Percentiles rank a stretch among this genome's conserved stretches.
Evolutionary conservation across 2,329 filamentous ascomycete species (phyloP).

Genomic region (Fonsecaea nubica): DNA sequence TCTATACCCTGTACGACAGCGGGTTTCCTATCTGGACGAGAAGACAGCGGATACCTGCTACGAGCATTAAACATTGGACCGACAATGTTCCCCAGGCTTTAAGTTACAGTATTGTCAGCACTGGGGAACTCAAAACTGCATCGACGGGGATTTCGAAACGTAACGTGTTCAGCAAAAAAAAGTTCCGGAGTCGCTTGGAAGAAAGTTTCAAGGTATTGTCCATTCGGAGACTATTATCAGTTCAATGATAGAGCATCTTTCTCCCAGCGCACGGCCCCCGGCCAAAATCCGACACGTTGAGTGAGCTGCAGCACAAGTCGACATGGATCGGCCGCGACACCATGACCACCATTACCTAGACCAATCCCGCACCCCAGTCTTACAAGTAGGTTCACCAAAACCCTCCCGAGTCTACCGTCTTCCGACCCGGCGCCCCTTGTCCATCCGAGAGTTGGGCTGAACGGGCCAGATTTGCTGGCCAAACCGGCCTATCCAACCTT

Average conservation of each 20-base stretch:
- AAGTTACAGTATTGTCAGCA: neutral
- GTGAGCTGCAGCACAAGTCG: conserved; percentile 6
- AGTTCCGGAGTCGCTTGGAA: neutral
- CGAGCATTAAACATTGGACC: neutral
- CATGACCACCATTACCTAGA: conserved; percentile 6
- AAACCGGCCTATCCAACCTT: conserved; percentile 26
- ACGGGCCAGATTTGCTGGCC: conserved; percentile 29
- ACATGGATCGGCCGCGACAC: conserved; percentile 19
- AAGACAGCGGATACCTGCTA: neutral
- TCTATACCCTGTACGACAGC: neutral
- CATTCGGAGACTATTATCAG: neutral
- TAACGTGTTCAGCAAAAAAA: neutral
- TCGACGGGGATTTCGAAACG: neutral
- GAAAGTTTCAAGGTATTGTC: neutral
- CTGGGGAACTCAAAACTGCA: neutral
- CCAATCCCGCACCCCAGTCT: conserved; percentile 19
- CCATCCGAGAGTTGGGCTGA: conserved; percentile 6
- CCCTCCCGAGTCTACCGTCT: conserved; percentile 6
- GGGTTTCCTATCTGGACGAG: neutral
- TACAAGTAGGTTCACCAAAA: conserved; percentile 14
- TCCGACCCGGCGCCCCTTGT: conserved; percentile 11
- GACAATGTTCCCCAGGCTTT: neutral
- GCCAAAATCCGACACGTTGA: conserved; percentile 8
- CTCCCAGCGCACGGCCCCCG: neutral
- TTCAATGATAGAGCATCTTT: neutral